Evolutionary conservation across 306 rosid species (phyloP).

Genomic region (Cicer yamashitae): DNA sequence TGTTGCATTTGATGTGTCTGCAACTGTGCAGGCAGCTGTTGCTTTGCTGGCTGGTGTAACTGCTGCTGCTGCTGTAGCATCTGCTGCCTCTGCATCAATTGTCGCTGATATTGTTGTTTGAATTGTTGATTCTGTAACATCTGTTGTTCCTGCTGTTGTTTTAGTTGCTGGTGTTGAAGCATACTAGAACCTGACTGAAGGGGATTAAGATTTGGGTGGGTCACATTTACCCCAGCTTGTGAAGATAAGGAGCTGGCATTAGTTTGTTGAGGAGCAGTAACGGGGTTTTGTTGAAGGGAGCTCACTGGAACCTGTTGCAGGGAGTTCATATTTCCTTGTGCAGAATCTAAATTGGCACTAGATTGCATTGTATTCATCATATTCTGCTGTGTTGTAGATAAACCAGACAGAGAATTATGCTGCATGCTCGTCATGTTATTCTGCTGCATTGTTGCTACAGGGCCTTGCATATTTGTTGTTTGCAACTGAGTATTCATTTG

Average conservation of each 20-base stretch:
- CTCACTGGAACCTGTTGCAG: slow-evolving; percentile 67
- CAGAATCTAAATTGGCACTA: slow-evolving; percentile 65
- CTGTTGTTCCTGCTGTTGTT: slow-evolving; percentile 78
- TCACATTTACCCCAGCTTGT: slow-evolving; percentile 68
- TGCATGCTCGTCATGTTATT: slow-evolving; percentile 66
- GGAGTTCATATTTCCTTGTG: slow-evolving; percentile 73
- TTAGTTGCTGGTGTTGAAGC: slow-evolving; percentile 75
- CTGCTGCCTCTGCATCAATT: slow-evolving; percentile 59
- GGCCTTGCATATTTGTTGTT: slow-evolving; percentile 66
- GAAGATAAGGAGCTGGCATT: slow-evolving; percentile 70
- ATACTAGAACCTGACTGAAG: slow-evolving; percentile 67
- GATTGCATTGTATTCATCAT: slow-evolving; percentile 75
- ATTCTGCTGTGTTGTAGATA: slow-evolving; percentile 61
- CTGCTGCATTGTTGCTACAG: slow-evolving; percentile 67
- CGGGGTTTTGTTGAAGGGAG: slow-evolving; percentile 79
- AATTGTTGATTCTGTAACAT: slow-evolving; percentile 65
- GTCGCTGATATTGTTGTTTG: slow-evolving; percentile 65
- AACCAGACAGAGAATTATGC: slow-evolving; percentile 73
- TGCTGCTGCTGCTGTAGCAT: slow-evolving; percentile 53
- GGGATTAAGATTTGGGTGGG: slow-evolving; percentile 64
- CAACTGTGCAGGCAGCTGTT: slow-evolving; percentile 68
- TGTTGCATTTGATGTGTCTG: slow-evolving; percentile 80
- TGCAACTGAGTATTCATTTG: slow-evolving; percentile 85
- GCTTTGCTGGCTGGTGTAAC: slow-evolving; percentile 68
- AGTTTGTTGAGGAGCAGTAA: slow-evolving; percentile 68